phyloP scores from a whole-genome alignment of 805 yeast genomes.

The Yamadazyma philogaea region DNA sequence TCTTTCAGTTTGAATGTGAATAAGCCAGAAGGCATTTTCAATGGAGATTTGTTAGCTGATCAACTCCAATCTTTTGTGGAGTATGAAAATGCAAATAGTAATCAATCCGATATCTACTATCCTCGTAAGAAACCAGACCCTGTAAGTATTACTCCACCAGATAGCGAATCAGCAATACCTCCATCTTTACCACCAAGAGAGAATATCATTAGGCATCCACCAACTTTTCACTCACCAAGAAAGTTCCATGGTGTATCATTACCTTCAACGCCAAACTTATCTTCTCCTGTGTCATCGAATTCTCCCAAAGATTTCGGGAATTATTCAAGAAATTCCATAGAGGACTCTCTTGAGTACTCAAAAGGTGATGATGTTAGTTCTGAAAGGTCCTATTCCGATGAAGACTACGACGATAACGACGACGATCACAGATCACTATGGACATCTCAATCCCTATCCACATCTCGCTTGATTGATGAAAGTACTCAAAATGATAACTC shows the following conservation, averaged over 20 bases:
- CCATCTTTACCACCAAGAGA: slow-evolving; percentile 36
- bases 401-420: slow-evolving; percentile 10
- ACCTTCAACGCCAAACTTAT: slow-evolving; percentile 12
- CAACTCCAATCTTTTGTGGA: slow-evolving; percentile 28
- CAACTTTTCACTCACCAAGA: slow-evolving; percentile 10
- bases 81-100: slow-evolving; percentile 23
- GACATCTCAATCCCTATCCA: slow-evolving; percentile 15
- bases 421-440: slow-evolving; percentile 7
- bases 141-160: slow-evolving; percentile 7
- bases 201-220: slow-evolving; percentile 17
- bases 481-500: slow-evolving; percentile 13
- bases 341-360: slow-evolving; percentile 2
- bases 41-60: slow-evolving; percentile 28
- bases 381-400: slow-evolving; percentile 9
- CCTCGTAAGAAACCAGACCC: slow-evolving; percentile 19
- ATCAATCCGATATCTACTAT: slow-evolving; percentile 27
- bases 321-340: background rate
- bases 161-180: slow-evolving; percentile 8
- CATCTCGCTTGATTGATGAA: slow-evolving; percentile 14
- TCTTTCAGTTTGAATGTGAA: slow-evolving; percentile 28
- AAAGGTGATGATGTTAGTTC: slow-evolving; percentile 4
- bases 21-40: slow-evolving; percentile 29
- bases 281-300: slow-evolving; percentile 9
- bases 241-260: slow-evolving; percentile 9
- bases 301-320: background rate